These are phyloP conservation scores for Geosmithia putterillii DNA, from an alignment of 2,329 filamentous ascomycete genomes.

Conservation along the genomic window DNA sequence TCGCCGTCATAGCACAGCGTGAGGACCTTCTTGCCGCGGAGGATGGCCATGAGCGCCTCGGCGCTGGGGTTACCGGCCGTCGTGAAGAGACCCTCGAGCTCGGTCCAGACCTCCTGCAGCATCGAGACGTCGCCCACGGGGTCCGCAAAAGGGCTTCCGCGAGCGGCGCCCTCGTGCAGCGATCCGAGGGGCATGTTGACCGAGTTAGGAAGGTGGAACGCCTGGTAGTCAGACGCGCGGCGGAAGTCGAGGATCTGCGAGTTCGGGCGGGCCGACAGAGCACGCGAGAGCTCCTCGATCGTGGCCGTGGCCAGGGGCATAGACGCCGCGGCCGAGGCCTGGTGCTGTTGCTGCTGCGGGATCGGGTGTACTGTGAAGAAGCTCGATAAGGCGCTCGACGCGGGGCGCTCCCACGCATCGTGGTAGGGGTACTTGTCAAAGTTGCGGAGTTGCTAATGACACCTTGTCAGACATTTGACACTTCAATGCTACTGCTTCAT, in stretches of 20 bases:
- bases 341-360: conserved; percentile 5
- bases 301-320: not conserved
- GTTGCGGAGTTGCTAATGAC: conserved; percentile 25
- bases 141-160: conserved; percentile 32
- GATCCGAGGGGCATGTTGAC: conserved; percentile 29
- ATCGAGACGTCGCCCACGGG: conserved; percentile 25
- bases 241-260: conserved; percentile 31
- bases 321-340: conserved; percentile 16
- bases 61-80: conserved; percentile 1
- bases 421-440: conserved; percentile 41
- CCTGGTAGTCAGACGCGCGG: conserved; percentile 24
- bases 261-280: conserved; percentile 7
- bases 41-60: conserved; percentile 7
- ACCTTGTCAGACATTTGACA: not conserved
- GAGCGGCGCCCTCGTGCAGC: conserved; percentile 9
- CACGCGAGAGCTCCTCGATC: not conserved
- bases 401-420: conserved; percentile 35
- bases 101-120: conserved; percentile 32
- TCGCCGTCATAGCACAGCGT: conserved; percentile 42
- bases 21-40: conserved; percentile 23
- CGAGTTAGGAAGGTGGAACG: conserved; percentile 28
- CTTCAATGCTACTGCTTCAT: not conserved
- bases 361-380: conserved; percentile 11
- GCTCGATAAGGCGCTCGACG: conserved; percentile 20
- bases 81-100: conserved; percentile 6